Conservation (phyloP, 2,329 filamentous ascomycete genomes). For the Moelleriella libera region DNA sequence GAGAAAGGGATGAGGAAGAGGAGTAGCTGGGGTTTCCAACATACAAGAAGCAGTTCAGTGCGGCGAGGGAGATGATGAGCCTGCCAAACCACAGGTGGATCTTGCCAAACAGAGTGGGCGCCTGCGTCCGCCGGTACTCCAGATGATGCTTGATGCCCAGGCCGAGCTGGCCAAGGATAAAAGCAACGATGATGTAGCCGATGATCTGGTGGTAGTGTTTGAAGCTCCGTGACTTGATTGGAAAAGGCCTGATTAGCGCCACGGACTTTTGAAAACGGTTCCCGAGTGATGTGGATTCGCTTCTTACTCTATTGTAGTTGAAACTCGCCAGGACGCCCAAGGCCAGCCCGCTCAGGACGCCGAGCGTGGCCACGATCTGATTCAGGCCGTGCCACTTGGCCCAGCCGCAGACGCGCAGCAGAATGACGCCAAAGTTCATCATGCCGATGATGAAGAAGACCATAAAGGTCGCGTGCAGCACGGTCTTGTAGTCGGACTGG, state of each 20-base stretch:
- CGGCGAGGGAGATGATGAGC: conserved; percentile 34
- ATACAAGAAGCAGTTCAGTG: conserved; percentile 43
- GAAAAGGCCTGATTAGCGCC: neutral
- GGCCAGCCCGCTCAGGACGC: conserved; percentile 33
- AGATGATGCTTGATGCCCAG: conserved; percentile 43
- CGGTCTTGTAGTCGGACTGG: conserved; percentile 22
- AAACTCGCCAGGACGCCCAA: conserved; percentile 38
- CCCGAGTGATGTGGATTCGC: neutral
- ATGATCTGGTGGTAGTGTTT: conserved; percentile 42
- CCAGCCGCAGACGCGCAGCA: conserved; percentile 35
- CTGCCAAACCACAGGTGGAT: conserved; percentile 46
- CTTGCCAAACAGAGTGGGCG: conserved; percentile 33
- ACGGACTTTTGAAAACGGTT: neutral
- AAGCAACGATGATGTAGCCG: conserved; percentile 37
- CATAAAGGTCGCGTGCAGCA: conserved; percentile 38
- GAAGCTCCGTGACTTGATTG: conserved; percentile 33
- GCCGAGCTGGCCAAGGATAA: conserved; percentile 36
- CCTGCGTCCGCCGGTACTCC: conserved; percentile 33
- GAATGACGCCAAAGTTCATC: conserved; percentile 39
- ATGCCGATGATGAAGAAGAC: conserved; percentile 37
- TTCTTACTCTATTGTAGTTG: conserved; percentile 39
- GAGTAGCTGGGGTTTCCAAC: conserved; percentile 9
- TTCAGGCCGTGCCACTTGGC: conserved; percentile 40
- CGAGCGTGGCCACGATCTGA: conserved; percentile 32
- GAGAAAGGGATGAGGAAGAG: neutral